Base-by-base conservation (phyloP, 192 early-diverging fungal species). In the Allomyces macrogynus region DNA sequence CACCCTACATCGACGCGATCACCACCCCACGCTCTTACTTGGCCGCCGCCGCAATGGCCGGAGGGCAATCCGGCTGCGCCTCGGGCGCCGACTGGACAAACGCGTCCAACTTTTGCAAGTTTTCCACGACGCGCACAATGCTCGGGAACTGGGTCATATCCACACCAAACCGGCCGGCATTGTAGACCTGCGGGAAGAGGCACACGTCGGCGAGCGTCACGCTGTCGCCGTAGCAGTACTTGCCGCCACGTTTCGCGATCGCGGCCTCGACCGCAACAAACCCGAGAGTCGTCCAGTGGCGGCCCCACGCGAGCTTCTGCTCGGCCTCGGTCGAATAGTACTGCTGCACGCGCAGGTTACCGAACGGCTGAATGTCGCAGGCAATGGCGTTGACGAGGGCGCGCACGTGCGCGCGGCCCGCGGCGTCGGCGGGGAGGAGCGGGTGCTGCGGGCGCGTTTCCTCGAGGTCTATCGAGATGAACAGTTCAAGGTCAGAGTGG, bases 351-450 rank as follows among this genome's bases (percentile, higher is more conserved):
- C 79, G 66, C 67, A 91, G 69, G 73, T 97, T 97, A 68, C 90
- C 86, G 57, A 91, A 65, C 20, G 93, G 93, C 68, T 93, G 91
- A 61, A 85, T 93, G 65, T 92, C 93, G 70, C 85, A 77, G 43
- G 81, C 81, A 23, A 97, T 84, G 11, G 82, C 71, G 63, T 77
- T 73, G 11, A 83, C 77, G 44, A 97, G 77, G 0, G 84, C 77
- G 40, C 90, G 80, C 27, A 90, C 87, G 66, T 70, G 67, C 40
- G 87, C 87, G 9, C 86, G 80, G 32, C 76, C 71, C 14, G 76
- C 63, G 32, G 84, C 76, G 32, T 89, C 86, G 44, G 72, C 73
- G 16, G 93, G 93, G 61, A 96, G 74, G 54, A 93, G 74, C 14
- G 88, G 77, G 16, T 44, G 14, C 64, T 81, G 78, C 16, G 87